A percentile compares a stretch with the other conserved stretches of the same genome.
Evolutionary conservation across 345 rosid genomes (phyloP).

Genomic region (Litchi chinensis): DNA sequence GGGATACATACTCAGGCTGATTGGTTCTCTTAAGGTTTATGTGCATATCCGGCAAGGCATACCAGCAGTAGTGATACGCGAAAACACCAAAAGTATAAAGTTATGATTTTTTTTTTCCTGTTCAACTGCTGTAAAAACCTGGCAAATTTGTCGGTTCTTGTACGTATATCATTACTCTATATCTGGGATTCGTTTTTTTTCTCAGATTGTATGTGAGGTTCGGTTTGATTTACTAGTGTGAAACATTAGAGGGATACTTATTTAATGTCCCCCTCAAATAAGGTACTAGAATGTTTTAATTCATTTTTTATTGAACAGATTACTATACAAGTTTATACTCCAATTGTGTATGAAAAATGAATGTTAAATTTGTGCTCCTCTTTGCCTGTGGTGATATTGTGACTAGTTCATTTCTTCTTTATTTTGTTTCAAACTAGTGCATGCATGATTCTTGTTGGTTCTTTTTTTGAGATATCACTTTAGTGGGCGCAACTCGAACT

Average conservation of each 20-base stretch:
- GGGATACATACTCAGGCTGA: constrained; percentile 51
- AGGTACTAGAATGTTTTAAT: constrained; percentile 33
- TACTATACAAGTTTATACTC: constrained; percentile 15
- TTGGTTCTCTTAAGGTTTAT: constrained; percentile 39
- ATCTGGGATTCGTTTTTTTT: constrained; percentile 38
- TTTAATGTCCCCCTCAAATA: constrained; percentile 45
- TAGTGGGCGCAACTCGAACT: no score
- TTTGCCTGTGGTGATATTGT: neutral
- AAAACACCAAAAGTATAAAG: constrained; percentile 22
- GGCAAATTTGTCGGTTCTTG: constrained; percentile 41
- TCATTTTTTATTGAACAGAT: constrained; percentile 34
- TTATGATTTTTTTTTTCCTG: constrained; percentile 14
- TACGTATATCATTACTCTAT: constrained; percentile 27
- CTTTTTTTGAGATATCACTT: neutral
- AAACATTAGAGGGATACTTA: constrained; percentile 39
- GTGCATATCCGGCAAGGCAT: constrained; percentile 39
- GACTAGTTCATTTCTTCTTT: neutral
- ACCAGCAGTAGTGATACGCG: constrained; percentile 27
- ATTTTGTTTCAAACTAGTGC: neutral
- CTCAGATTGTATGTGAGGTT: constrained; percentile 50
- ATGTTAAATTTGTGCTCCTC: constrained; percentile 13
- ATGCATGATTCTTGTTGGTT: neutral
- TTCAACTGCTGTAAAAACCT: constrained; percentile 32
- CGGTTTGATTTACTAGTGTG: constrained; percentile 46
- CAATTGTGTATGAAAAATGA: constrained; percentile 1